These are phyloP conservation scores for Talaromyces sp. DNA, from an alignment of 2,329 filamentous ascomycete genomes.

Conservation along the genomic window DNA sequence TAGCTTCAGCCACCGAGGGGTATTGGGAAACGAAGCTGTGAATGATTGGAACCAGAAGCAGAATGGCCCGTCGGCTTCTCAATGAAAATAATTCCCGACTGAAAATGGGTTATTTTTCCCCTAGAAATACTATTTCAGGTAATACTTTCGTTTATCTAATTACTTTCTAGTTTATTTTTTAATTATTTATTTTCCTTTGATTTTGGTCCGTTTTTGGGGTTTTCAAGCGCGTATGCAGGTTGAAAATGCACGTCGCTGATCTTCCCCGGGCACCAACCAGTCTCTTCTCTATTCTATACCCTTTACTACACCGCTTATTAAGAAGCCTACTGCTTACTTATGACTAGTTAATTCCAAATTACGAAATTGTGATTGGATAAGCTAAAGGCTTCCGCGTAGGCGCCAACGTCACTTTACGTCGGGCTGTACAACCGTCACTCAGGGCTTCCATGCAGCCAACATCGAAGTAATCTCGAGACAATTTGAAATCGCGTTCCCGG, in stretches of 20 bases:
- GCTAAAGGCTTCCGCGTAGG: neutral
- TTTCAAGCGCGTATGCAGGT: neutral
- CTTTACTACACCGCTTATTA: neutral
- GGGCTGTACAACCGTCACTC: neutral
- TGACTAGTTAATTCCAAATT: neutral
- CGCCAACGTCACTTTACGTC: neutral
- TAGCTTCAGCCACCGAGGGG: neutral
- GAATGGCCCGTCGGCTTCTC: neutral
- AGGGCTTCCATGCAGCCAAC: neutral
- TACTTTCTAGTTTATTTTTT: no score
- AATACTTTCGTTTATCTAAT: neutral
- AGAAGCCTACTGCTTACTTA: neutral
- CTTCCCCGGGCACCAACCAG: neutral
- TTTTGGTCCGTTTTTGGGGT: neutral
- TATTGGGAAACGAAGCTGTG: neutral
- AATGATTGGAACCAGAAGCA: neutral
- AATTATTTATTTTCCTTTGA: no score
- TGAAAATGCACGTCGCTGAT: neutral
- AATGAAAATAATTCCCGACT: neutral
- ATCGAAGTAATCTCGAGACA: neutral
- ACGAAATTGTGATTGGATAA: neutral
- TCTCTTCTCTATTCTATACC: neutral
- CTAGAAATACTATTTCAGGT: neutral
- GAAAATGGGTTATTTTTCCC: neutral
- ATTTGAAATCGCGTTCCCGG: no score